A percentile compares a stretch with the other conserved stretches of the same genome.
Evolutionary conservation across 2,329 filamentous ascomycete genomes (phyloP).

Genomic region (Colletotrichum lindemuthianum): DNA sequence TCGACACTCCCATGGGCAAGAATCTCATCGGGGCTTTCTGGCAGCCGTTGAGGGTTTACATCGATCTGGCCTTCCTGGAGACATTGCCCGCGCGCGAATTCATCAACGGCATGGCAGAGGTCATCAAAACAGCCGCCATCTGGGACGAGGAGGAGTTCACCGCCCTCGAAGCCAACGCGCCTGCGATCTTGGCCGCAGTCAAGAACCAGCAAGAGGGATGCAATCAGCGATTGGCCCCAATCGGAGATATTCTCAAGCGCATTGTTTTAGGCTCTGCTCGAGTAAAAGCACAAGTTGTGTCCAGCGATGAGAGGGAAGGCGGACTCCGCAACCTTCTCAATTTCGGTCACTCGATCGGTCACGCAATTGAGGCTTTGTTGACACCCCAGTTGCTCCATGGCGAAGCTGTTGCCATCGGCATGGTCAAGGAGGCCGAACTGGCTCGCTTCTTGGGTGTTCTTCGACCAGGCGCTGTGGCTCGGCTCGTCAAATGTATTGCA

Average conservation of each 20-base stretch:
- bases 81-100: slow-evolving; percentile 92
- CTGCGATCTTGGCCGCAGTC: slow-evolving; percentile 78
- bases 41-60: slow-evolving; percentile 94
- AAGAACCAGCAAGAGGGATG: slow-evolving; percentile 56
- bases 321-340: slow-evolving; percentile 94
- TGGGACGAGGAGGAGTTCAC: slow-evolving; percentile 91
- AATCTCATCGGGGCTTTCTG: slow-evolving; percentile 96
- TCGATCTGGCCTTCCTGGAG: slow-evolving; percentile 91
- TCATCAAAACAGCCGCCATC: slow-evolving; percentile 97
- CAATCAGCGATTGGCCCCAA: slow-evolving; percentile 70
- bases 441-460: slow-evolving; percentile 89
- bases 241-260: slow-evolving; percentile 76
- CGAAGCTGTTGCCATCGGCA: slow-evolving; percentile 95
- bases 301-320: slow-evolving; percentile 92
- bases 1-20: slow-evolving; percentile 95
- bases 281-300: slow-evolving; percentile 95
- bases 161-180: slow-evolving; percentile 82
- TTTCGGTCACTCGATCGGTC: slow-evolving; percentile 97
- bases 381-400: slow-evolving; percentile 96
- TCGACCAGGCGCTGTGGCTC: slow-evolving; percentile 85
- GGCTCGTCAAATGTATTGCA: slow-evolving; percentile 92
- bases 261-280: slow-evolving; percentile 91
- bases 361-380: slow-evolving; percentile 94
- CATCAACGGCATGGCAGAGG: slow-evolving; percentile 98
- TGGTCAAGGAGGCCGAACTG: slow-evolving; percentile 97